Base-by-base conservation (phyloP, 805 yeast species). In the Vanderwaltozyma verrucispora region DNA sequence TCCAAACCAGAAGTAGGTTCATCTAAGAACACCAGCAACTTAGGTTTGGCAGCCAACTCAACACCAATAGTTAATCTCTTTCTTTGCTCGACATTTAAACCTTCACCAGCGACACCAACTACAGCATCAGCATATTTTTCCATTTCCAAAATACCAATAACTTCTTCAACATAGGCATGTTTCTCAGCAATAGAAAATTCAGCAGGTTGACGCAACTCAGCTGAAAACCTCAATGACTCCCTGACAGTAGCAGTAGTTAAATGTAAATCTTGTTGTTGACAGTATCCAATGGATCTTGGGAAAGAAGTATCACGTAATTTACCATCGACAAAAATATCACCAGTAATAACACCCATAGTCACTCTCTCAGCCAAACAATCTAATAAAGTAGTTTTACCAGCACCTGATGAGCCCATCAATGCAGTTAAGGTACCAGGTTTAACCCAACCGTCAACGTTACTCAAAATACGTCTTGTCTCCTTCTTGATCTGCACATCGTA, bases 361-460 rank as follows among this genome's bases (percentile, higher is more conserved):
- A 77, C 73, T 58, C 87, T 72, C 50, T 76, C 78, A 28, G 85
- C 80, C 49, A 80, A 66, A 51, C 78, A 77, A 63, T 80, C 81
- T 48, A 80, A 64, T 41, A 80, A 63, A 6, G 87, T 80, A 15
- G 88, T 80, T 54, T 80, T 80, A 68, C 88, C 88, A 42, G 88
- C 87, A 63, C 87, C 87, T 29, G 86, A 76, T 14, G 80, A 77
- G 48, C 86, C 84, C 81, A 76, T 75, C 36, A 77, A 60, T 4
- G 92, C 92, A 36, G 89, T 82, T 53, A 82, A 63, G 33, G 86
- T 80, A 46, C 88, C 88, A 9, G 88, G 88, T 53, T 79, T 78
- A 30, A 81, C 87, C 82, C 84, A 81, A 35, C 89, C 92, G 53
- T 79, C 84, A 39, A 82, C 83, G 43, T 72, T 69, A 43, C 68